Evolutionary conservation across 1,284 basidiomycete species (phyloP).

Genomic region (Ceratobasidium sp.): DNA sequence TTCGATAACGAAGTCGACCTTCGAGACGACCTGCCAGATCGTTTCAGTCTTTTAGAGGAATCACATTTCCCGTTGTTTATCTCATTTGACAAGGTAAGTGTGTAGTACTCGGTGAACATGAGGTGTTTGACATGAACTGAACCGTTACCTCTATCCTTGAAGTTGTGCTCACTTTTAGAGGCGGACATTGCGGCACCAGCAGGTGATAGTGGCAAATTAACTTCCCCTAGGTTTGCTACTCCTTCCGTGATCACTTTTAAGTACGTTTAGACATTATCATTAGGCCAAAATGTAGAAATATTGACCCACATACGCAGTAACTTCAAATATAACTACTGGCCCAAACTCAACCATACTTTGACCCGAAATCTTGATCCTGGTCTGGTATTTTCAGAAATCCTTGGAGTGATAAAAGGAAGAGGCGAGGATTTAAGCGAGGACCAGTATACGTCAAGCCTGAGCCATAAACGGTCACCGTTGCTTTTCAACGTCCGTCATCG

Average conservation of each 20-base stretch:
- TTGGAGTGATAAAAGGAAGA: conserved; percentile 24
- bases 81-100: conserved; percentile 71
- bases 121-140: background rate
- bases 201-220: conserved; percentile 28
- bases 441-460: background rate
- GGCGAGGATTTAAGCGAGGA: background rate
- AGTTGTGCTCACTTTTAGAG: conserved; percentile 52
- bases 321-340: conserved; percentile 73
- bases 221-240: background rate
- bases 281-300: conserved; percentile 29
- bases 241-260: background rate
- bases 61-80: conserved; percentile 79
- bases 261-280: conserved; percentile 53
- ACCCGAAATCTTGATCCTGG: background rate
- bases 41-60: conserved; percentile 71
- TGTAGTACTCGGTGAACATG: background rate
- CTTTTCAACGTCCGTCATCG: conserved; percentile 65
- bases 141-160: background rate
- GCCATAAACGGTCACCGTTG: conserved; percentile 61
- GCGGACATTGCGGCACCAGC: conserved; percentile 55
- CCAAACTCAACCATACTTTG: conserved; percentile 71
- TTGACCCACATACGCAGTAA: conserved; percentile 55
- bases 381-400: conserved; percentile 27
- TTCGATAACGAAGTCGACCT: conserved; percentile 33
- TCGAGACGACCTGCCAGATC: conserved; percentile 61